Conservation (phyloP, 1,284 basidiomycete genomes). For the Trametes sp. region DNA sequence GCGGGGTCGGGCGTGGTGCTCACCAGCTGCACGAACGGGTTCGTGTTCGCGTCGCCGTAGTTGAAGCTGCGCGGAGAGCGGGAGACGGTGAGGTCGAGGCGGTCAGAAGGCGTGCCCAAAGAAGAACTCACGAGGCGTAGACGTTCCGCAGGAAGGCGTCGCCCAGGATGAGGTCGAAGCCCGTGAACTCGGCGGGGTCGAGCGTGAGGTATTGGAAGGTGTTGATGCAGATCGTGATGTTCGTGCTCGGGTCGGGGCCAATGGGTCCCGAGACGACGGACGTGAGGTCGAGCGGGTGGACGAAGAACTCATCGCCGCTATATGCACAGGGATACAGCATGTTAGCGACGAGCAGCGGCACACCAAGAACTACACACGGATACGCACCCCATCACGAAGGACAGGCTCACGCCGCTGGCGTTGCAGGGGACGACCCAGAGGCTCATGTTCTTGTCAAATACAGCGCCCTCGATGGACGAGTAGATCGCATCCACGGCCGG, state of each 20-base stretch:
- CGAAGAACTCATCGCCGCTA: constrained; percentile 5
- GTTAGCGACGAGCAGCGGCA: not conserved
- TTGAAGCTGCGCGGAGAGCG: constrained; percentile 51
- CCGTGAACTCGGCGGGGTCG: constrained; percentile 32
- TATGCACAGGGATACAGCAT: not conserved
- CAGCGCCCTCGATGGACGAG: constrained; percentile 35
- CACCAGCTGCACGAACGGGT: constrained; percentile 44
- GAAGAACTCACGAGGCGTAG: constrained; percentile 47
- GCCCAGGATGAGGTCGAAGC: constrained; percentile 47
- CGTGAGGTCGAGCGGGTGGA: constrained; percentile 11
- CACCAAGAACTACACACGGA: no score
- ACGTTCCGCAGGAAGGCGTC: constrained; percentile 49
- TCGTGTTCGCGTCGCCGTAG: constrained; percentile 44
- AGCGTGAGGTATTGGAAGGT: constrained; percentile 6
- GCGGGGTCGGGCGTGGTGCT: constrained; percentile 32
- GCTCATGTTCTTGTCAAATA: constrained; percentile 29
- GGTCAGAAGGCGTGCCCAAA: not conserved
- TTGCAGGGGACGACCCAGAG: constrained; percentile 40
- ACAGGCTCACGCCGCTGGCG: constrained; percentile 31
- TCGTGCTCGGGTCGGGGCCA: not conserved
- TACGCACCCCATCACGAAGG: constrained; percentile 40
- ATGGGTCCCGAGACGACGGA: not conserved
- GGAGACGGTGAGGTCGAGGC: not conserved
- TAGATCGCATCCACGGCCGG: constrained; percentile 42
- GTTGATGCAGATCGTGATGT: constrained; percentile 4